Evolutionary conservation across 2,329 filamentous ascomycete species (phyloP).

Genomic region (Aureobasidium mangrovei): DNA sequence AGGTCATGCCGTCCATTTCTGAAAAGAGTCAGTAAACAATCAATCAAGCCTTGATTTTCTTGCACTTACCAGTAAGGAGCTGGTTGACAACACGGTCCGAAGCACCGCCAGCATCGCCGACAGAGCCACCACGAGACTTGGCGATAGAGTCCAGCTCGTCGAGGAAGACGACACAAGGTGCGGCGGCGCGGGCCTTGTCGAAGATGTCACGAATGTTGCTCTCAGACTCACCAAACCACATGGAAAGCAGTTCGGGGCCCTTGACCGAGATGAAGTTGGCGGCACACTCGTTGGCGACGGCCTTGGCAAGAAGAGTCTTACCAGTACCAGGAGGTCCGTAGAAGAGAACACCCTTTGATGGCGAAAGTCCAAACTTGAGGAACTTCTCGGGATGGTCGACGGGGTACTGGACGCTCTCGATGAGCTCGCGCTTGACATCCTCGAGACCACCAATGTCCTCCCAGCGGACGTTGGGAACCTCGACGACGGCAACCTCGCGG

Average conservation of each 20-base stretch:
- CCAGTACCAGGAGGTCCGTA: constrained; percentile 98
- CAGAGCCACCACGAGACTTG: constrained; percentile 95
- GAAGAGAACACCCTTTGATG: constrained; percentile 96
- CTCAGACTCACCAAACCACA: constrained; percentile 99
- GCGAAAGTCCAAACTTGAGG: constrained; percentile 98
- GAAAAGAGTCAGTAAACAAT: constrained; percentile 33
- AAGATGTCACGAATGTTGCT: constrained; percentile 99
- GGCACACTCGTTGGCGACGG: constrained; percentile 96
- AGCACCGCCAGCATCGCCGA: constrained; percentile 92
- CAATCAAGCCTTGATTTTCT: no score
- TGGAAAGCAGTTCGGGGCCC: constrained; percentile 93
- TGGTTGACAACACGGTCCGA: constrained; percentile 99
- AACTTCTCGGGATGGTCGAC: constrained; percentile 99
- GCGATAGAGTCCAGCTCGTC: constrained; percentile 98
- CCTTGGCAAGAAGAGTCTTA: constrained; percentile 99
- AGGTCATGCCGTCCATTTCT: constrained; percentile 99
- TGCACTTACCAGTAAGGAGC: constrained; percentile 76
- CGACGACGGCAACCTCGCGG: constrained; percentile 96
- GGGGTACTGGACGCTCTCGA: constrained; percentile 97
- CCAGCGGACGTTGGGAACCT: constrained; percentile 98
- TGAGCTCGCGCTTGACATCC: constrained; percentile 97
- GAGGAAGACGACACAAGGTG: constrained; percentile 96
- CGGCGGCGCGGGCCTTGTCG: constrained; percentile 96
- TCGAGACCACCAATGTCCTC: constrained; percentile 99
- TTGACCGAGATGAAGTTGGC: constrained; percentile 99